Evolutionary conservation across 768 basidiomycete species (phyloP), one percentile per base, ranked within the genome.

Genomic region (Clitopilus passeckerianus): DNA sequence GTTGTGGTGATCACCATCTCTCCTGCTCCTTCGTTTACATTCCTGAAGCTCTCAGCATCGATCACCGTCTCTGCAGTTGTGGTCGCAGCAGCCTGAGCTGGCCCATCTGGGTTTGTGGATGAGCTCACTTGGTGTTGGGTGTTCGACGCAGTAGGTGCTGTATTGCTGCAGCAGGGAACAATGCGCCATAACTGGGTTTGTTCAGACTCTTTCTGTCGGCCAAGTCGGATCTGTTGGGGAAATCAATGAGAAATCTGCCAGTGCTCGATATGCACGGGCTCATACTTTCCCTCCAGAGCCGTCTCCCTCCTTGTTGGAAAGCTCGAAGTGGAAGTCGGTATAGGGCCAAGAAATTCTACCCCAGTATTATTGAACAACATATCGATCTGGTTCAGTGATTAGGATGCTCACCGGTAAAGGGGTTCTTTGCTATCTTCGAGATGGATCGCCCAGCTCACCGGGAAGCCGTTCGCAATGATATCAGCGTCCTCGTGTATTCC

Each of bases 401-500:
- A 20, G 41, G 33, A 37, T 44, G 16, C 57, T 24, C 20, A 68
- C 68, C 61, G 64, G 65, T 67, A 71, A 24, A 68, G 55, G 18
- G 56, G 63, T 20, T 64, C 57, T 24, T 69, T 64, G 18, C 54
- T 61, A 14, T 62, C 62, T 44, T 65, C 62, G 9, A 60, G 59
- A 37, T 69, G 65, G 3, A 74, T 52, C 9, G 55, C 67, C 72
- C 73, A 74, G 57, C 72, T 73, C 22, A 70, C 68, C 5, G 74
- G 72, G 44, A 69, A 73, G 3, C 63, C 64, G 30, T 53, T 70
- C 6, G 66, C 67, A 18, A 69, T 64, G 41, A 75, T 23, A 2
- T 58, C 58, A 0, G 41, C 60, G 18, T 66, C 66, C 0, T 68
- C 60, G 12, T 53, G 22, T 16, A 68, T 37, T 1, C 65, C 71